A percentile compares a stretch with the other conserved stretches of the same genome.
These are phyloP conservation scores for Sphaerulina populicola DNA, from an alignment of 2,329 filamentous ascomycete species.

Conservation along the genomic window DNA sequence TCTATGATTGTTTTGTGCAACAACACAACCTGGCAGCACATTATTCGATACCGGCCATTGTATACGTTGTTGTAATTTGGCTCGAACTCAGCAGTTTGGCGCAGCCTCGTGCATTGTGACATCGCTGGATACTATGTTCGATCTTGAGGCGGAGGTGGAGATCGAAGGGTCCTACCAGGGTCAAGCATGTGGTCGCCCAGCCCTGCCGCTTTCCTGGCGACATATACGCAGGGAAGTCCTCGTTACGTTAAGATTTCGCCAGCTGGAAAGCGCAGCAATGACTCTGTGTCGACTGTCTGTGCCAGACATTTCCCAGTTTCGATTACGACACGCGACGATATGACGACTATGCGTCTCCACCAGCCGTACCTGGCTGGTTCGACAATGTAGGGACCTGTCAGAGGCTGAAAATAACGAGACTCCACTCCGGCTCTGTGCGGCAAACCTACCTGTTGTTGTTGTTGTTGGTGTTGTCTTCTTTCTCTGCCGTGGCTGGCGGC, in stretches of 20 bases:
- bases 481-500: constrained; percentile 11
- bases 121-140: constrained; percentile 14
- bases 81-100: constrained; percentile 11
- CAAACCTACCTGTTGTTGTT: neutral
- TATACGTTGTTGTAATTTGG: constrained; percentile 16
- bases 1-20: constrained; percentile 7
- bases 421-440: constrained; percentile 6
- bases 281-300: constrained; percentile 6
- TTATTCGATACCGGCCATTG: constrained; percentile 12
- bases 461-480: neutral
- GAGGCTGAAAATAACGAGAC: constrained; percentile 1
- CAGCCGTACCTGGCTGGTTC: constrained; percentile 1
- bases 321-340: constrained; percentile 15
- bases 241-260: constrained; percentile 11
- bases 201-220: constrained; percentile 13
- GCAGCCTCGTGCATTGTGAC: constrained; percentile 14
- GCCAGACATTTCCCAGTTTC: constrained; percentile 15
- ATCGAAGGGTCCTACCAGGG: constrained; percentile 15
- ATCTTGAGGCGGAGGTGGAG: constrained; percentile 16
- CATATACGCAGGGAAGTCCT: constrained; percentile 12
- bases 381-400: constrained; percentile 2
- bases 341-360: constrained; percentile 13
- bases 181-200: constrained; percentile 9
- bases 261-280: constrained; percentile 5
- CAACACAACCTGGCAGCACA: constrained; percentile 10